Conservation (phyloP, 352 stramenopile genomes). For the Phytophthora colocasiae region DNA sequence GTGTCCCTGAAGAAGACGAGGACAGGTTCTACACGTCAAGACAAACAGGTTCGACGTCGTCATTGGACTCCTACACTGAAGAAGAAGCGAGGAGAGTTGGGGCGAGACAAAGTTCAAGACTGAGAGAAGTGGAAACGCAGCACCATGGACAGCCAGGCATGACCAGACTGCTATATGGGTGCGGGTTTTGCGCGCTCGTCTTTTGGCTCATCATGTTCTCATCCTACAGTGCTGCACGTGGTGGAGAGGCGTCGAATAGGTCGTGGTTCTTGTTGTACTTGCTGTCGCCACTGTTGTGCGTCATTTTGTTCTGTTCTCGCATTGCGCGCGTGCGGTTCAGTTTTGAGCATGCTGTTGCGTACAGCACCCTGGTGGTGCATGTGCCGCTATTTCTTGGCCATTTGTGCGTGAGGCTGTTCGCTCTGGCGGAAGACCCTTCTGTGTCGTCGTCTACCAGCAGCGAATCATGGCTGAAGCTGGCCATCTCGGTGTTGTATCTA, state of each 20-base stretch:
- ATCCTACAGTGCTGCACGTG: slow-evolving; percentile 58
- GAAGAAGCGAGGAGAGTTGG: slow-evolving; percentile 5
- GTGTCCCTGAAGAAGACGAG: slow-evolving; percentile 26
- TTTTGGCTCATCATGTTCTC: slow-evolving; percentile 80
- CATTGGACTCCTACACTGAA: slow-evolving; percentile 1
- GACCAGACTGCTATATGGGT: slow-evolving; percentile 54
- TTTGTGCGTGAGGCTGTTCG: slow-evolving; percentile 79
- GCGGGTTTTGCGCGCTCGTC: slow-evolving; percentile 40
- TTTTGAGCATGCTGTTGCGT: slow-evolving; percentile 79
- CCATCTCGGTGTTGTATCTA: slow-evolving; percentile 78
- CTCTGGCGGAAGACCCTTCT: slow-evolving; percentile 53
- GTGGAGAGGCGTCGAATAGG: slow-evolving; percentile 29
- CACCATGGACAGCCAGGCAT: slow-evolving; percentile 27
- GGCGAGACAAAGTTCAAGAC: slow-evolving; percentile 14
- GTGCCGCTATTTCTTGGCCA: slow-evolving; percentile 84
- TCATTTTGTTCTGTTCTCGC: slow-evolving; percentile 62
- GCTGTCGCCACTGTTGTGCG: slow-evolving; percentile 65
- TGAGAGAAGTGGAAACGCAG: slow-evolving; percentile 19
- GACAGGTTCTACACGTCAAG: background rate
- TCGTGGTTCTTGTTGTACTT: slow-evolving; percentile 76
- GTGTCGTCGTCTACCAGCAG: slow-evolving; percentile 34
- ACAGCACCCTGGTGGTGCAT: slow-evolving; percentile 80
- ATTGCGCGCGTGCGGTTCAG: slow-evolving; percentile 43
- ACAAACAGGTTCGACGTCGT: background rate
- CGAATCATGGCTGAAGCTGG: slow-evolving; percentile 79